These are phyloP conservation scores for Podospora bellae-mahoneyi DNA, from an alignment of 495 filamentous ascomycete genomes.

Conservation along the genomic window DNA sequence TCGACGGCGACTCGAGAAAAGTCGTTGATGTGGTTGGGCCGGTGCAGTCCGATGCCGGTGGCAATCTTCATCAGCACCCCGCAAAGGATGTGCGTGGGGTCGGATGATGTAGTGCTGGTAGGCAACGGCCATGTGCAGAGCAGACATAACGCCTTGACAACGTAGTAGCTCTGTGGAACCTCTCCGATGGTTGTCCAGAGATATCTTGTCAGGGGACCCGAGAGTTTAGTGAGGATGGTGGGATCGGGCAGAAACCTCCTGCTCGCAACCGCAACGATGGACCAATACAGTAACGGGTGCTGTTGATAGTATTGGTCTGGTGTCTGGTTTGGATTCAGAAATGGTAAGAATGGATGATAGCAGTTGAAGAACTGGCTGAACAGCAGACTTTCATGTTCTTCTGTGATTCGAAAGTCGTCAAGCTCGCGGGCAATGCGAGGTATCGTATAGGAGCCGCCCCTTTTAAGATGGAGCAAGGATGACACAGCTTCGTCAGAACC, in stretches of 20 bases:
- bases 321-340: conserved; percentile 66
- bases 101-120: conserved; percentile 76
- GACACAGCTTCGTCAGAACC: conserved; percentile 82
- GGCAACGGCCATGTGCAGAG: conserved; percentile 91
- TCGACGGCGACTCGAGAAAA: conserved; percentile 81
- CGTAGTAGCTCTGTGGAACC: conserved; percentile 79
- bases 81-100: conserved; percentile 86
- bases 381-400: conserved; percentile 68
- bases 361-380: conserved; percentile 77
- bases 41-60: conserved; percentile 85
- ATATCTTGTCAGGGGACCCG: conserved; percentile 67
- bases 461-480: conserved; percentile 71
- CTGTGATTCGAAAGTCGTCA: conserved; percentile 68
- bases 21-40: conserved; percentile 85
- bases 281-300: conserved; percentile 80
- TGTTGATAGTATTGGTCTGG: conserved; percentile 73
- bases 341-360: conserved; percentile 83
- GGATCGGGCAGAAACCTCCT: conserved; percentile 67
- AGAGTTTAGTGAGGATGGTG: conserved; percentile 62
- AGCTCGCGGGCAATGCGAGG: conserved; percentile 55
- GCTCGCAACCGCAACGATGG: conserved; percentile 76
- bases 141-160: conserved; percentile 87
- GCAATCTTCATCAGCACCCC: conserved; percentile 92
- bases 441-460: conserved; percentile 52
- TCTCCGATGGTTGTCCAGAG: conserved; percentile 81